Evolutionary conservation across 805 yeast species (phyloP).

Genomic region (Hanseniaspora clermontiae): DNA sequence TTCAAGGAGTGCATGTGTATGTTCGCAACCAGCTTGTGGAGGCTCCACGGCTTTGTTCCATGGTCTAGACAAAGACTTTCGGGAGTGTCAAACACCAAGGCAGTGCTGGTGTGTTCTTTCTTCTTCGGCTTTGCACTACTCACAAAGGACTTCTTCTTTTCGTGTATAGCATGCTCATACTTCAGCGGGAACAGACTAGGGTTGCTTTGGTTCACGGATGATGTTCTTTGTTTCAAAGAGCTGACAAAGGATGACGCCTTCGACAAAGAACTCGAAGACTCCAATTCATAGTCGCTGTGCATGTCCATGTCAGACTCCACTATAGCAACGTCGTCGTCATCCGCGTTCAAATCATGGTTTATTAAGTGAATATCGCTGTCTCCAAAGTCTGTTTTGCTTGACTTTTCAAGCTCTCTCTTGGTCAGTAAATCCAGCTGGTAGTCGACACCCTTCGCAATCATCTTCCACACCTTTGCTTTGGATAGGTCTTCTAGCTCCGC

Average conservation of each 20-base stretch:
- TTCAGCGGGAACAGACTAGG: not conserved
- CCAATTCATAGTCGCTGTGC: conserved; percentile 2
- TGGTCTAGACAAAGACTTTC: not conserved
- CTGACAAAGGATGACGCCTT: conserved; percentile 8
- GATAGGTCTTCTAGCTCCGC: conserved; percentile 23
- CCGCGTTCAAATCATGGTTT: not conserved
- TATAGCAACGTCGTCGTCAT: not conserved
- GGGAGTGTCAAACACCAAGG: conserved; percentile 12
- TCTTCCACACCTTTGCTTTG: conserved; percentile 25
- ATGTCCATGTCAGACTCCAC: conserved; percentile 2
- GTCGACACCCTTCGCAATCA: conserved; percentile 25
- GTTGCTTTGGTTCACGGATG: not conserved
- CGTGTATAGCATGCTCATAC: not conserved
- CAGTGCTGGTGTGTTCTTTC: not conserved
- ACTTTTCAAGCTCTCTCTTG: not conserved
- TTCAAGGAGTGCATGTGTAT: conserved; percentile 24
- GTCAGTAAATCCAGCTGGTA: conserved; percentile 15
- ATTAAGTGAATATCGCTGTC: not conserved
- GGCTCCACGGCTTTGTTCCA: conserved; percentile 23
- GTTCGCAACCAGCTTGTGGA: conserved; percentile 22
- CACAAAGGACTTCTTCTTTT: not conserved
- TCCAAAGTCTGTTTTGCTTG: not conserved
- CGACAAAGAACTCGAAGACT: conserved; percentile 1
- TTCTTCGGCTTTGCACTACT: not conserved
- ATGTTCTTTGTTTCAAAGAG: conserved; percentile 5